Percentiles rank a stretch among this genome's conserved stretches.
Evolutionary conservation across 805 yeast genomes (phyloP).

Genomic region (Maudiozyma serrabonitensis): DNA sequence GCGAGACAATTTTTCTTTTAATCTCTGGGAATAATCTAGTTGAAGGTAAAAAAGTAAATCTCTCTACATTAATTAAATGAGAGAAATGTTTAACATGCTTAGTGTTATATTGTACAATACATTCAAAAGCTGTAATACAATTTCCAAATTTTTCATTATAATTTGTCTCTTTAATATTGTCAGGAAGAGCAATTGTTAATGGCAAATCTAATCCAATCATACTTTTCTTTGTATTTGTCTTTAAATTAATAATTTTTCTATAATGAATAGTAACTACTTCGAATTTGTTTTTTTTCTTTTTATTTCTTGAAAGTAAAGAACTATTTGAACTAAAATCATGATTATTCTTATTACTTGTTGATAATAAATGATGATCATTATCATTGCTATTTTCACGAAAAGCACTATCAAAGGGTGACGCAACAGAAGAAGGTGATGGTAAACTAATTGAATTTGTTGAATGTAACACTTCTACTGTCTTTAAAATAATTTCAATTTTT

Average conservation of each 20-base stretch:
- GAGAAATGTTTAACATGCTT: slow-evolving; percentile 11
- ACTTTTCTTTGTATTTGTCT: slow-evolving; percentile 10
- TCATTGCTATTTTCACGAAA: not conserved
- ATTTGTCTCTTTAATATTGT: slow-evolving; percentile 45
- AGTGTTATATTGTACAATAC: slow-evolving; percentile 16
- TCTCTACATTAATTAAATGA: slow-evolving; percentile 40
- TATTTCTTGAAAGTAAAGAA: slow-evolving; percentile 1
- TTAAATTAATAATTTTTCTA: slow-evolving; percentile 24
- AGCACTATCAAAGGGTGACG: not conserved
- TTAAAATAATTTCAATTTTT: slow-evolving; percentile 39
- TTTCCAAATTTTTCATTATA: slow-evolving; percentile 38
- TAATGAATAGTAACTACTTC: slow-evolving; percentile 26
- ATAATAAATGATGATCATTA: not conserved
- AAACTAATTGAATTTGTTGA: slow-evolving; percentile 7
- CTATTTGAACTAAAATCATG: not conserved
- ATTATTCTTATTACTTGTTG: not conserved
- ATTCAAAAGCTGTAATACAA: slow-evolving; percentile 37
- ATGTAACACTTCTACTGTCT: slow-evolving; percentile 41
- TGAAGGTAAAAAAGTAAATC: slow-evolving; percentile 49
- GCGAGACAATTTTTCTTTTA: slow-evolving; percentile 34
- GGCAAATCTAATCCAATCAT: slow-evolving; percentile 52
- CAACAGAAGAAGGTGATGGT: not conserved
- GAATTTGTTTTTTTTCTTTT: slow-evolving; percentile 10
- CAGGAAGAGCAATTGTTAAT: slow-evolving; percentile 44
- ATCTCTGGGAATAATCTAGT: slow-evolving; percentile 46